A percentile compares a stretch with the other conserved stretches of the same genome.
Evolutionary conservation across 1,284 basidiomycete genomes (phyloP).

Genomic region (Ustilago crameri): DNA sequence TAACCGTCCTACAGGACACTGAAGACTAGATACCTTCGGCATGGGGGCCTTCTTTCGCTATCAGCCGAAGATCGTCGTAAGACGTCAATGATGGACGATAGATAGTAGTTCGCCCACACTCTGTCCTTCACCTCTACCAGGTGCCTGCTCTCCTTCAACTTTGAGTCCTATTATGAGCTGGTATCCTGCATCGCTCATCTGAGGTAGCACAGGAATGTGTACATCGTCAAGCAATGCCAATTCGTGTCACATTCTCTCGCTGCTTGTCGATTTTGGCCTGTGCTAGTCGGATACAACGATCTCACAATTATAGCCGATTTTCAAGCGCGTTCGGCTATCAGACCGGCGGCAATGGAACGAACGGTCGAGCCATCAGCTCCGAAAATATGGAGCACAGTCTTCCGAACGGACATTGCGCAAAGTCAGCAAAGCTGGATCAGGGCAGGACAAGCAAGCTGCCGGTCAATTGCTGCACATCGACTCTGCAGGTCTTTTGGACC

Average conservation of each 20-base stretch:
- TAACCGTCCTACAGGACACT: slow-evolving; percentile 42
- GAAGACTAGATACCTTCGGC: slow-evolving; percentile 51
- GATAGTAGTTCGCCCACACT: slow-evolving; percentile 54
- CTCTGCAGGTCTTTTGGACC: neutral
- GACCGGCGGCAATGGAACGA: neutral
- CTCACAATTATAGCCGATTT: neutral
- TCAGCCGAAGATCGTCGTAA: slow-evolving; percentile 43
- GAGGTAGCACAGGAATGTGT: neutral
- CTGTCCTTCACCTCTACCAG: neutral
- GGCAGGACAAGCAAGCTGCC: no score
- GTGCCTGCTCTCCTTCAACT: no score
- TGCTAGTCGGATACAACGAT: neutral
- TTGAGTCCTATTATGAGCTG: no score
- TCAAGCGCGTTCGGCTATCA: neutral
- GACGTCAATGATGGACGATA: slow-evolving; percentile 55
- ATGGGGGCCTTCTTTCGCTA: slow-evolving; percentile 55
- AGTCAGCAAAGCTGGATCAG: slow-evolving; percentile 1
- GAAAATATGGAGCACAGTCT: slow-evolving; percentile 2
- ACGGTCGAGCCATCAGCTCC: slow-evolving; percentile 3
- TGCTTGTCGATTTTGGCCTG: no score
- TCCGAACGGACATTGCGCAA: slow-evolving; percentile 3
- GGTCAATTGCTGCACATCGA: neutral
- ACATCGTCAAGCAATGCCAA: neutral
- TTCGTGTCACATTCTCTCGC: no score
- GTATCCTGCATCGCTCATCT: no score